Percentiles rank a stretch among this genome's conserved stretches.
phyloP scores from a whole-genome alignment of 768 basidiomycete genomes.

The Mycena albidolilacea region DNA sequence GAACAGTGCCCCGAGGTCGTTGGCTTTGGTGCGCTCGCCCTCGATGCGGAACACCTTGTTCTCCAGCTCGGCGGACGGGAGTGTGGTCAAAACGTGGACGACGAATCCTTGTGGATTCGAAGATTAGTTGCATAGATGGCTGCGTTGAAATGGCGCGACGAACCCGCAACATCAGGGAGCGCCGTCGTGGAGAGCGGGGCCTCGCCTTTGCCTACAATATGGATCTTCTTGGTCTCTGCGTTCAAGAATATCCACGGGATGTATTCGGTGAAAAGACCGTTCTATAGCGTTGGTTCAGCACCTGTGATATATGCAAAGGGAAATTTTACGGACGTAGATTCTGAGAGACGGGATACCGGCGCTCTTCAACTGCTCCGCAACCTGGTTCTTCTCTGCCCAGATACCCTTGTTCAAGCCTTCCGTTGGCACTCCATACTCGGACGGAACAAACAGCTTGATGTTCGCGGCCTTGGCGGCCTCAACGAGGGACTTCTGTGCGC shows the following conservation, averaged over 20 bases:
- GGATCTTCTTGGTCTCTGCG: constrained; percentile 31
- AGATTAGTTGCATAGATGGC: no score
- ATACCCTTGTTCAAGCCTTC: constrained; percentile 49
- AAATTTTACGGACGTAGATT: no score
- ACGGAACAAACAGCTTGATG: constrained; percentile 56
- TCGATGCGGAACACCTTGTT: constrained; percentile 38
- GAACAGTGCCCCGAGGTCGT: constrained; percentile 38
- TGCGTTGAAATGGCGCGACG: no score
- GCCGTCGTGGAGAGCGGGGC: no score
- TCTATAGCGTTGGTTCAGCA: no score
- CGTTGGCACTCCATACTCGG: constrained; percentile 55
- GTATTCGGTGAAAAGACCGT: constrained; percentile 40
- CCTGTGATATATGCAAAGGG: no score
- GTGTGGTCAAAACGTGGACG: constrained; percentile 52
- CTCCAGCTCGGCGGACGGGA: constrained; percentile 44
- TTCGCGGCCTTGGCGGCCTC: constrained; percentile 43
- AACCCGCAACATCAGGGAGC: no score
- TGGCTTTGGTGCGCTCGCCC: constrained; percentile 44
- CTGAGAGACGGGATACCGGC: no score
- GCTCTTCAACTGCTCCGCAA: no score
- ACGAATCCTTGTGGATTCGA: constrained; percentile 5
- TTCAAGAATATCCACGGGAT: constrained; percentile 48
- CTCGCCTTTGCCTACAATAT: no score
- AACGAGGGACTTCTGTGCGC: no score
- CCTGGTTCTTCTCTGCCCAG: constrained; percentile 20